Evolutionary conservation across 2,329 filamentous ascomycete genomes (phyloP).

Genomic region (Ceratocystis huliohia): DNA sequence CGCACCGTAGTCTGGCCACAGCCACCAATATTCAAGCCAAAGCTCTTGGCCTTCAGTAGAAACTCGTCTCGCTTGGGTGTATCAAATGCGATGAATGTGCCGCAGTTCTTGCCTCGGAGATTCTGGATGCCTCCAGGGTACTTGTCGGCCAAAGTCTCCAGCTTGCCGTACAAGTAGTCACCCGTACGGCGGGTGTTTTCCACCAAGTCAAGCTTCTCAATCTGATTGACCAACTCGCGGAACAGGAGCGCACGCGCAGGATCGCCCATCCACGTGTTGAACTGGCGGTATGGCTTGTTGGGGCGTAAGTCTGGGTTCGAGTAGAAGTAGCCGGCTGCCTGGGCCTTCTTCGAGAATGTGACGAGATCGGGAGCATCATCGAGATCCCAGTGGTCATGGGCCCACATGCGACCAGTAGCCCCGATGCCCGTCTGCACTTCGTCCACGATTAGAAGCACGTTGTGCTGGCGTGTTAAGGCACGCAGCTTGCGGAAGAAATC

Average conservation of each 20-base stretch:
- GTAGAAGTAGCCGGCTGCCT: slow-evolving; percentile 74
- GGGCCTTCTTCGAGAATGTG: slow-evolving; percentile 80
- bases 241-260: slow-evolving; percentile 64
- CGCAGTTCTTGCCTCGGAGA: slow-evolving; percentile 73
- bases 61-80: slow-evolving; percentile 68
- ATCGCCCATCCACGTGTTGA: slow-evolving; percentile 83
- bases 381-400: slow-evolving; percentile 72
- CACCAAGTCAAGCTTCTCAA: slow-evolving; percentile 65
- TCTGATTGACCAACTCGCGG: slow-evolving; percentile 65
- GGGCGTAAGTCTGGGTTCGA: slow-evolving; percentile 61
- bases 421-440: slow-evolving; percentile 76
- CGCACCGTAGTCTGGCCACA: slow-evolving; percentile 63
- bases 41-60: slow-evolving; percentile 61
- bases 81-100: slow-evolving; percentile 90
- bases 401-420: slow-evolving; percentile 81
- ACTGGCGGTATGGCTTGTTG: slow-evolving; percentile 74
- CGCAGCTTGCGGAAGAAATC: slow-evolving; percentile 67
- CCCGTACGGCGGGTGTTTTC: slow-evolving; percentile 65
- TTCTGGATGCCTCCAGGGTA: slow-evolving; percentile 72
- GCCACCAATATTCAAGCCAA: slow-evolving; percentile 80
- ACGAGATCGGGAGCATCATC: slow-evolving; percentile 65
- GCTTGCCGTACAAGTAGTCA: slow-evolving; percentile 60
- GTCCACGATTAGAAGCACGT: slow-evolving; percentile 65
- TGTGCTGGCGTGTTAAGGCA: slow-evolving; percentile 55
- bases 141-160: slow-evolving; percentile 53